These are phyloP conservation scores for Scedosporium aurantiacum DNA, from an alignment of 2,329 filamentous ascomycete species.

Conservation along the genomic window DNA sequence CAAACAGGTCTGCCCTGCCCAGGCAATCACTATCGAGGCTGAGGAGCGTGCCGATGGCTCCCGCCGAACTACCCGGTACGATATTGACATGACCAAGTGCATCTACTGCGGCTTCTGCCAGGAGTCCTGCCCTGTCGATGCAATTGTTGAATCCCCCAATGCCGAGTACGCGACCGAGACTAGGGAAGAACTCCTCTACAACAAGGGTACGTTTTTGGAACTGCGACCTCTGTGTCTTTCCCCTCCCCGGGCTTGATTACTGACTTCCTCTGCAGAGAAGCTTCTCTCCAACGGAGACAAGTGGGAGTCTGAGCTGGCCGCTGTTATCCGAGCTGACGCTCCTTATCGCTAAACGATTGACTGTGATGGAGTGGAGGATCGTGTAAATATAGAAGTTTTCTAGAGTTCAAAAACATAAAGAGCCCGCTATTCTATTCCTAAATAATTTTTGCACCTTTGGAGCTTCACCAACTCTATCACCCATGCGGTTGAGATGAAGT, in stretches of 20 bases:
- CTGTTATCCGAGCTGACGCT: slow-evolving; percentile 81
- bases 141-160: slow-evolving; percentile 59
- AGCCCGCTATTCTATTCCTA: neutral
- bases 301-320: slow-evolving; percentile 96
- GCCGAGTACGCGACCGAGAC: slow-evolving; percentile 54
- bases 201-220: slow-evolving; percentile 52
- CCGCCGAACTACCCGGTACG: slow-evolving; percentile 90
- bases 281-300: slow-evolving; percentile 81
- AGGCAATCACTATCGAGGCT: slow-evolving; percentile 98
- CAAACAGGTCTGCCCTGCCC: slow-evolving; percentile 73
- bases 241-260: slow-evolving; percentile 14
- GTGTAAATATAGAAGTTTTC: slow-evolving; percentile 6
- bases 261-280: slow-evolving; percentile 48
- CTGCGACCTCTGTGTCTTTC: slow-evolving; percentile 10
- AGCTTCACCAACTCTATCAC: neutral
- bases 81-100: slow-evolving; percentile 99
- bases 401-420: neutral
- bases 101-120: slow-evolving; percentile 99
- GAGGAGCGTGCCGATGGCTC: slow-evolving; percentile 96
- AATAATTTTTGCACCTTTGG: neutral
- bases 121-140: slow-evolving; percentile 96
- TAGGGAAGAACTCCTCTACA: slow-evolving; percentile 91
- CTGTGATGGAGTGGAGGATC: neutral
- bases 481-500: neutral
- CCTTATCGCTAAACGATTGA: slow-evolving; percentile 62